These are phyloP conservation scores for Apiospora phragmitis DNA, from an alignment of 2,329 filamentous ascomycete genomes.

Conservation along the genomic window DNA sequence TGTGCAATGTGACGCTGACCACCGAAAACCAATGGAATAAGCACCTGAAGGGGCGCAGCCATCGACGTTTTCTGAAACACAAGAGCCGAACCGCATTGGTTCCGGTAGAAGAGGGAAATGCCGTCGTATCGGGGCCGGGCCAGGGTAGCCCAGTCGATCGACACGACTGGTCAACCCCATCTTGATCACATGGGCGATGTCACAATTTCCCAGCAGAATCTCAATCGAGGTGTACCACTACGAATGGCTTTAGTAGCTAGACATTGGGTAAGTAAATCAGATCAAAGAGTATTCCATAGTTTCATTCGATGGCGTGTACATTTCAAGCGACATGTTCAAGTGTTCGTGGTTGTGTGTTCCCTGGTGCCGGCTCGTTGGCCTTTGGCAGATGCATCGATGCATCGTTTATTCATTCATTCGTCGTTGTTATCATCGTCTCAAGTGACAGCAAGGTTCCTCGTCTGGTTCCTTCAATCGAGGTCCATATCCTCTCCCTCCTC, in stretches of 20 bases:
- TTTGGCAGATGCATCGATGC: neutral
- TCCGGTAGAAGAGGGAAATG: slow-evolving; percentile 10
- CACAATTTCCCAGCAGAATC: neutral
- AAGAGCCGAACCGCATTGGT: slow-evolving; percentile 31
- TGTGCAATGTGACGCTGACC: slow-evolving; percentile 66
- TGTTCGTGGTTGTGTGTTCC: neutral
- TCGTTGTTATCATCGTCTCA: neutral
- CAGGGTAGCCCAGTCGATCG: neutral
- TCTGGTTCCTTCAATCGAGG: neutral
- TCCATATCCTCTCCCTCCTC: neutral
- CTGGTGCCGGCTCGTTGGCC: neutral
- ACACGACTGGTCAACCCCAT: neutral
- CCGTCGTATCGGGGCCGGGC: neutral
- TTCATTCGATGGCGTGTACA: neutral
- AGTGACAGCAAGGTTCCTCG: neutral
- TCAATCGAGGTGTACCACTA: neutral
- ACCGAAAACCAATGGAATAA: slow-evolving; percentile 53
- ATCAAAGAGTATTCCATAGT: neutral
- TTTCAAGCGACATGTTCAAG: neutral
- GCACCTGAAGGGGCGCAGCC: slow-evolving; percentile 46
- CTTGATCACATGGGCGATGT: neutral
- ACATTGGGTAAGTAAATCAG: neutral
- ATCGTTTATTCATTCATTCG: neutral
- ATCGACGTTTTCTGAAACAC: slow-evolving; percentile 30
- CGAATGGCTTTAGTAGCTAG: neutral